Base-by-base conservation (phyloP, 352 stramenopile genomes). In the Pythium folliculosum region DNA sequence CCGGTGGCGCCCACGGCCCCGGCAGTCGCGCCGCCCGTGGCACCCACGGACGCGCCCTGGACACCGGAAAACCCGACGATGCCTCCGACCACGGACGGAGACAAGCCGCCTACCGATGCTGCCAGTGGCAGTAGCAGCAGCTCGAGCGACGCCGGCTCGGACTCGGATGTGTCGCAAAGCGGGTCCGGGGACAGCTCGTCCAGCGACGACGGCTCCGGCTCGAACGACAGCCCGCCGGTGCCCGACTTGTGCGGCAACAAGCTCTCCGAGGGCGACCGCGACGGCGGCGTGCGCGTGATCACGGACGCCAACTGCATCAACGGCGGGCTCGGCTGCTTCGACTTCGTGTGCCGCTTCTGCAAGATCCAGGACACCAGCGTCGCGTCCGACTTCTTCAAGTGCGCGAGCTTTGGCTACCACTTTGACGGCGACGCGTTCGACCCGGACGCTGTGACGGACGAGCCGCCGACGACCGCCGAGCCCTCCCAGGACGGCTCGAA, bases 271-370 rank as follows among this genome's bases (percentile, higher is more conserved):
- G 68, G 64, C 21, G 64, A 78, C 32, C 27, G 19, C 19, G 44
- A 44, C 10, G 72, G 55, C 37, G 72, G 72, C 16, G 63, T 78
- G 27, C 32, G 22, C 9, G 25, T 69, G 17, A 32, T 71, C 32
- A 61, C 51, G 8, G 72, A 78, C 43, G 3, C 17, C 7, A 60
- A 40, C 19, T 78, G 72, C 44, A 52, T 63, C 50, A 53, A 35
- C 43, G 55, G 25, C 10, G 45, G 61, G 16, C 35, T 74, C 14
- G 53, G 58, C 12, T 67, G 59, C 50, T 60, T 63, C 40, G 51
- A 63, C 30, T 53, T 16, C 25, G 43, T 54, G 14, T 70, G 64
- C 27, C 63, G 63, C 19, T 63, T 37, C 48, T 69, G 63, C 21
- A 69, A 69, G 47, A 57, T 50, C 47, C 23, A 48, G 5, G 53